Evolutionary conservation across 768 basidiomycete species (phyloP), one percentile per base, ranked within the genome.

Genomic region (Leccinum uliginosum): DNA sequence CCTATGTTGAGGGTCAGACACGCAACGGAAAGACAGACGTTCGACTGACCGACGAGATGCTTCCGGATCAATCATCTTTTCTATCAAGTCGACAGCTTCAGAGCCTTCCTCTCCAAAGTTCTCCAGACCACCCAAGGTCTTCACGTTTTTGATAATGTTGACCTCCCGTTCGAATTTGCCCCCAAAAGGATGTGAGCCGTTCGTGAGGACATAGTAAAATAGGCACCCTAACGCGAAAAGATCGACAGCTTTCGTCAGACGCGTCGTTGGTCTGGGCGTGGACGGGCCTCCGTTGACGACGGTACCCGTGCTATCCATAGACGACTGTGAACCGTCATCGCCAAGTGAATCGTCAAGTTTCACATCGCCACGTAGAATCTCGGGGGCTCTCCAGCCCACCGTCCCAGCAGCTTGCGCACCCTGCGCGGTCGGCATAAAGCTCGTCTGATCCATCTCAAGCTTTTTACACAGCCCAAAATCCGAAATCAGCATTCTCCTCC

Each of bases 381-480:
- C 97, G 0, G 97, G 97, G 0, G 97, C 97, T 5, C 97, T 84
- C 93, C 97, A 99, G 1, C 97, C 97, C 19, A 95, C 88, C 1
- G 95, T 96, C 14, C 97, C 97, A 10, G 91, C 93, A 21, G 83
- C 91, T 76, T 91, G 84, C 30, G 88, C 83, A 6, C 96, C 93
- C 66, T 95, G 89, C 15, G 85, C 84, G 0, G 96, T 98, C 1
- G 95, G 96, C 61, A 93, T 75, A 72, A 98, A 98, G 66, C 92
- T 94, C 51, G 93, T 95, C 79, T 98, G 95, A 73, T 98, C 97
- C 35, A 91, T 76, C 62, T 98, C 95, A 46, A 98, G 79, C 70
- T 91, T 93, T 71, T 95, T 95, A 70, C 96, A 98, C 50, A 99
- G 78, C 34, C 97, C 97, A 69, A 99, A 98, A 73, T 99, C 97